Evolutionary conservation across 768 basidiomycete species (phyloP), one percentile per base, ranked within the genome.

Genomic region (Tricholoma hemisulphureum): DNA sequence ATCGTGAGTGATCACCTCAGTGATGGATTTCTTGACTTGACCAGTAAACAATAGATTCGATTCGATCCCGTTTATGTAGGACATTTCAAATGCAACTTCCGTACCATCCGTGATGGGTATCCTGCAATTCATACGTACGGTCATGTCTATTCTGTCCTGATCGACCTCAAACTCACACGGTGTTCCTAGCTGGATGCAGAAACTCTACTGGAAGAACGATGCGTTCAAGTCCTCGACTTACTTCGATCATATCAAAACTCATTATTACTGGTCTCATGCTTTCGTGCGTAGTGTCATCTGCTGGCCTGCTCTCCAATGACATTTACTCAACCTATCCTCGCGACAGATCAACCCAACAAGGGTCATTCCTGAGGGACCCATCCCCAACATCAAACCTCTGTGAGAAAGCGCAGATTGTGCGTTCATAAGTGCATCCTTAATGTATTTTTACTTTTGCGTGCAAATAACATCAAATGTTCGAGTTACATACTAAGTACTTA

Each of bases 61-160:
- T 95, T 95, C 73, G 94, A 96, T 65, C 86, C 88, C 1, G 95
- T 89, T 14, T 98, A 98, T 72, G 82, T 89, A 48, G 85, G 88
- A 0, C 92, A 94, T 69, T 98, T 98, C 83, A 98, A 98, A 65
- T 95, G 93, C 76, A 95, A 96, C 77, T 69, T 93, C 61, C 85
- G 88, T 28, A 86, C 83, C 41, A 91, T 97, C 67, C 91, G 95
- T 21, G 77, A 86, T 65, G 90, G 90, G 6, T 98, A 95, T 72
- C 94, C 95, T 20, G 81, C 85, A 49, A 82, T 96, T 52, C 82
- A 98, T 74, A 68, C 69, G 84, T 82, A 55, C 43, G 79, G n/a
- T 32, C 31, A 31, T 67, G 24, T 24, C n/a, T 8, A 29, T 3
- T 16, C 37, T 56, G 18, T 32, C 21, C 18, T 29, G n/a, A 29